phyloP scores from a whole-genome alignment of 1,139 yeast genomes.

The Geotrichum fermentans region DNA sequence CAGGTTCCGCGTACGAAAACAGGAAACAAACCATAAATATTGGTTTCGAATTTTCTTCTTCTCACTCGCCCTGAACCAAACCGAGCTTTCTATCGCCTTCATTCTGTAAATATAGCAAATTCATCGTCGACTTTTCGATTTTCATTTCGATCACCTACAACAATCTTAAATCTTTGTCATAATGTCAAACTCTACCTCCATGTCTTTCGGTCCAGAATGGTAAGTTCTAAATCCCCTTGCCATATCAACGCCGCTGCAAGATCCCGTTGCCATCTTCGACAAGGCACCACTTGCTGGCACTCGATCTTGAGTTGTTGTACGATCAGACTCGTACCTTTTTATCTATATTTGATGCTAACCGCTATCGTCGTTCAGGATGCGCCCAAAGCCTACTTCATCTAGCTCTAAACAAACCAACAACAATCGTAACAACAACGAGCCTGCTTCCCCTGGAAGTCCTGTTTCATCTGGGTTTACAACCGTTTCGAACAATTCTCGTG shows the following conservation, averaged over 20 bases:
- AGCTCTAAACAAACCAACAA: slow-evolving; percentile 12
- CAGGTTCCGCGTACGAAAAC: slow-evolving; percentile 9
- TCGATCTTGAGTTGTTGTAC: too few relatives aligned
- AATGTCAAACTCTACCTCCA: slow-evolving; percentile 28
- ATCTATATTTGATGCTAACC: too few relatives aligned
- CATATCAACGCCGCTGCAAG: too few relatives aligned
- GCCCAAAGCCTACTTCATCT: slow-evolving; percentile 18
- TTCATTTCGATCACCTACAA: neutral
- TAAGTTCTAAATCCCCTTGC: slow-evolving; percentile 12
- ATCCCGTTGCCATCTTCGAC: too few relatives aligned
- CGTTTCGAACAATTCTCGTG: slow-evolving; percentile 15
- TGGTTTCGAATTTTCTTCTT: slow-evolving; percentile 6
- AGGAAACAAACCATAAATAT: neutral
- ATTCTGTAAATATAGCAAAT: slow-evolving; percentile 11
- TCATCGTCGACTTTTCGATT: neutral
- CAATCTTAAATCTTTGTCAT: neutral
- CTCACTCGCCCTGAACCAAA: slow-evolving; percentile 5
- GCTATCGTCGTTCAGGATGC: too few relatives aligned
- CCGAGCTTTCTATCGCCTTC: slow-evolving; percentile 5
- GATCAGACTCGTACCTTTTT: too few relatives aligned
- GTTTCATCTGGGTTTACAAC: slow-evolving; percentile 7
- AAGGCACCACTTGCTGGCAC: too few relatives aligned
- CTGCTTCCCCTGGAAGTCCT: slow-evolving; percentile 9
- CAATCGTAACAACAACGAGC: slow-evolving; percentile 6
- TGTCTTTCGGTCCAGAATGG: slow-evolving; percentile 26